Evolutionary conservation across 1,284 basidiomycete genomes (phyloP), one percentile per base, ranked within the genome.

Genomic region (Leccinum pachyderme): DNA sequence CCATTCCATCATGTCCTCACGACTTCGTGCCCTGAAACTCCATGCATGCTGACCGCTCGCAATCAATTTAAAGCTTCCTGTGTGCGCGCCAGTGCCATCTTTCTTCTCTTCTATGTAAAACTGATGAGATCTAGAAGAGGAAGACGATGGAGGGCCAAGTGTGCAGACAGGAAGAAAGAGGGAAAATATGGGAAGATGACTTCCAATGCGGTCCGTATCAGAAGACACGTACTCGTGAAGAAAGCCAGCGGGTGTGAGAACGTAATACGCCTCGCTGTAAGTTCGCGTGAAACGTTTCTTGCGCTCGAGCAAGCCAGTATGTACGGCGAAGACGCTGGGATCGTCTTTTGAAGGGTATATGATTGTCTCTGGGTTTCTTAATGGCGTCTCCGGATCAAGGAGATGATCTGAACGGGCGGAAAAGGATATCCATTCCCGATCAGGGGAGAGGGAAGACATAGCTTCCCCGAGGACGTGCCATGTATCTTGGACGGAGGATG

Each of bases 1-100:
- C 91, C 97, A 98, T 76, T 98, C 96, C 93, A 98, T 95, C 92
- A 98, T 94, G 69, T 98, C 96, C 63, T 98, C 95, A 68, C 93
- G 86, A 62, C 85, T 89, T 60, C 95, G 80, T 45, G 91, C 84
- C 51, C 95, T 84, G 82, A 99, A 98, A 47, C 87, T 93, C 86
- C 92, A 98, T 25, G 93, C 93, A 64, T 86, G 82, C 57, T 81
- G 75, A 55, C 79, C 66, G 46, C 79, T 71, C 37, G 76, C 60
- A 35, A 73, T 71, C 24, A 75, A 61, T 65, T 58, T 79, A 68
- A 65, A 58, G 33, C 57, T 58, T 75, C 86, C 86, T 0, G 77
- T 75, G 67, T 83, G 83, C 0, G 77, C 79, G 5, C 85, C 88
- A 12, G 79, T 84, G 3, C 92, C 92, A 61, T 95, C 91, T 73